Percentiles rank a stretch among this genome's conserved stretches.
Evolutionary conservation across 169 alveolate genomes (phyloP).

Genomic region (Plasmodium gonderi): DNA sequence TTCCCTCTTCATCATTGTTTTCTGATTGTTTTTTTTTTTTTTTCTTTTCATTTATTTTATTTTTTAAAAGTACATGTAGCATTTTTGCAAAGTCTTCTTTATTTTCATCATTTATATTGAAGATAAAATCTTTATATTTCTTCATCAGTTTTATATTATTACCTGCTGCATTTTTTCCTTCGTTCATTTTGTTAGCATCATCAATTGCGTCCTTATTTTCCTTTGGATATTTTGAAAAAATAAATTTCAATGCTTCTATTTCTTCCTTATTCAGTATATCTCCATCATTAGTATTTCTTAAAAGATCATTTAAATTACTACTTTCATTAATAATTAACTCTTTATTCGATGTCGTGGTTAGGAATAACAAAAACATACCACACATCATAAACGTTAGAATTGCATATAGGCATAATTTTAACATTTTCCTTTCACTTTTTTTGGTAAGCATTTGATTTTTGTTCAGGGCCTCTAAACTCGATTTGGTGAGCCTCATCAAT

Average conservation of each 20-base stretch:
- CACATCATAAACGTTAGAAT: conserved; percentile 12
- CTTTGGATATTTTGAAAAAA: conserved; percentile 2
- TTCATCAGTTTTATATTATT: conserved; percentile 10
- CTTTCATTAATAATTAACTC: background rate
- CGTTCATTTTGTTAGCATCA: background rate
- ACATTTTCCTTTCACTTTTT: conserved; percentile 7
- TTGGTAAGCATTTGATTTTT: conserved; percentile 5
- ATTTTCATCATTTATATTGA: background rate
- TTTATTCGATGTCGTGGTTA: background rate
- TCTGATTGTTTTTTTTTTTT: background rate
- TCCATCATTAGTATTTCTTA: background rate
- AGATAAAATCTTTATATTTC: background rate
- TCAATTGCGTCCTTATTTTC: background rate
- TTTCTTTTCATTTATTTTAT: background rate
- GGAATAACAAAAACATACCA: background rate
- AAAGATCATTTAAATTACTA: background rate
- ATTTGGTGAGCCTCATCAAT: background rate
- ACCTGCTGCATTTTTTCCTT: background rate
- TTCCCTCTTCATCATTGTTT: background rate
- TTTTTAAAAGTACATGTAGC: conserved; percentile 21
- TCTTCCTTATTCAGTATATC: conserved; percentile 14
- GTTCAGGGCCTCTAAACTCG: conserved; percentile 1
- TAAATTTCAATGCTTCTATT: conserved; percentile 4
- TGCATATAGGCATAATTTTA: conserved; percentile 16
- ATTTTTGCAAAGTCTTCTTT: conserved; percentile 8